Conservation (phyloP, 257 asterid species). For the Osmanthus fragrans region DNA sequence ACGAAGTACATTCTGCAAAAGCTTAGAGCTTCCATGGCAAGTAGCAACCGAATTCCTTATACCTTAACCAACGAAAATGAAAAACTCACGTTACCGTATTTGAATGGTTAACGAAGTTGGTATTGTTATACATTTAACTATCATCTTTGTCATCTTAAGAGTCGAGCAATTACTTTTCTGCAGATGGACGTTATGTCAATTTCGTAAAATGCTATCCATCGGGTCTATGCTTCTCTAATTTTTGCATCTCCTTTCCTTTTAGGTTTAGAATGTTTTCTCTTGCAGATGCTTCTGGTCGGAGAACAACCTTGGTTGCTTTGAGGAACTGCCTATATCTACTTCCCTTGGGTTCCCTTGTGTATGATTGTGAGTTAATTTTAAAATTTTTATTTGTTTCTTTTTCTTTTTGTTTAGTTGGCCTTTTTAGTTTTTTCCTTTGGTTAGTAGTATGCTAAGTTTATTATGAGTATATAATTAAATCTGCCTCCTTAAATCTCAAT, state of each 20-base stretch:
- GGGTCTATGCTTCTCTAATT: slow-evolving; percentile 13
- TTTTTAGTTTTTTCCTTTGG: slow-evolving; percentile 6
- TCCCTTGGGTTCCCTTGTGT: slow-evolving; percentile 87
- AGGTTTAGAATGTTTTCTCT: slow-evolving; percentile 93
- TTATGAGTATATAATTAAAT: background rate
- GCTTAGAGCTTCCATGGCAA: background rate
- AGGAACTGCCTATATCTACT: slow-evolving; percentile 92
- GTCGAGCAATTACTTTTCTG: slow-evolving; percentile 9
- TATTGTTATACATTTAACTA: slow-evolving; percentile 6
- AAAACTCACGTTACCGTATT: background rate
- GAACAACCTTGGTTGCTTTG: slow-evolving; percentile 85
- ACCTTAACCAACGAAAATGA: background rate
- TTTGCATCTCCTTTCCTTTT: slow-evolving; percentile 17
- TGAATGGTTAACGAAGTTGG: slow-evolving; percentile 16
- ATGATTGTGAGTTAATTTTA: slow-evolving; percentile 68
- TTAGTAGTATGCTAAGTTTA: background rate
- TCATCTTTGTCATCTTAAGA: slow-evolving; percentile 9
- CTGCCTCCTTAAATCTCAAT: background rate
- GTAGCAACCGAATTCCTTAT: slow-evolving; percentile 3
- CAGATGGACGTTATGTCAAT: background rate
- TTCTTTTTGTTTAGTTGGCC: background rate
- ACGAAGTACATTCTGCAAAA: background rate
- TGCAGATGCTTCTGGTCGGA: slow-evolving; percentile 73
- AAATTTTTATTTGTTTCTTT: slow-evolving; percentile 4
- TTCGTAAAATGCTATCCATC: background rate